Evolutionary conservation across 2,329 filamentous ascomycete species (phyloP), one percentile per base, ranked within the genome.

Genomic region (Verticillium klebahnii): DNA sequence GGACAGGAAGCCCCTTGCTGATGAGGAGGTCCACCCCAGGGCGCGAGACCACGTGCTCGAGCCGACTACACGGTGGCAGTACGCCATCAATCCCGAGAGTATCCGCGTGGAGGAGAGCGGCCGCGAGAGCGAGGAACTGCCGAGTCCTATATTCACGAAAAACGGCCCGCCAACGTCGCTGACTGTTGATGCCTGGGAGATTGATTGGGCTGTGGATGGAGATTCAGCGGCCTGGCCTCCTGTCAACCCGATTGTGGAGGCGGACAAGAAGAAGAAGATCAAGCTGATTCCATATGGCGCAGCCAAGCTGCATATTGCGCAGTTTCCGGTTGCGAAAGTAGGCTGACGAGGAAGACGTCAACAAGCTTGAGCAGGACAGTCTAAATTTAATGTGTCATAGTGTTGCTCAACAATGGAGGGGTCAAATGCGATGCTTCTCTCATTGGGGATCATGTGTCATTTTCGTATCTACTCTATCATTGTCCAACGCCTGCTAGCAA

Each of bases 261-360:
- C 74, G 40, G 71, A 74, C 2, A 73, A 74, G 0, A 64, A 71
- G 50, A 70, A 67, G n/a, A 69, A 71, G 57, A 67, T 74, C 14
- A 71, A 72, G n/a, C 62, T 82, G 19, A 72, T 76, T 14, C 80
- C 79, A n/a, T 81, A 78, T 68, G 79, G 78, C 2, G 75, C 75
- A 45, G 75, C 79, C 15, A 80, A 78, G 67, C 66, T 82, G 61
- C 79, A 79, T 63, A 80, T 82, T 68, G 76, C 75, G 12, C 75
- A 80, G 61, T 70, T 80, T 37, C 77, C 77, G 34, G 59, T 62
- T 34, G 29, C 63, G n/a, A 56, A 60, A 1, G 11, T 23, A 12
- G 19, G n/a, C 45, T 52, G n/a, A 52, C 0, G 11, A 23, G 29
- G 29, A 29, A 29, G 29, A 29, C 29, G 29, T 29, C 29, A 4